These are phyloP conservation scores for Arthromyces matolae DNA, from an alignment of 768 basidiomycete genomes.

Conservation along the genomic window DNA sequence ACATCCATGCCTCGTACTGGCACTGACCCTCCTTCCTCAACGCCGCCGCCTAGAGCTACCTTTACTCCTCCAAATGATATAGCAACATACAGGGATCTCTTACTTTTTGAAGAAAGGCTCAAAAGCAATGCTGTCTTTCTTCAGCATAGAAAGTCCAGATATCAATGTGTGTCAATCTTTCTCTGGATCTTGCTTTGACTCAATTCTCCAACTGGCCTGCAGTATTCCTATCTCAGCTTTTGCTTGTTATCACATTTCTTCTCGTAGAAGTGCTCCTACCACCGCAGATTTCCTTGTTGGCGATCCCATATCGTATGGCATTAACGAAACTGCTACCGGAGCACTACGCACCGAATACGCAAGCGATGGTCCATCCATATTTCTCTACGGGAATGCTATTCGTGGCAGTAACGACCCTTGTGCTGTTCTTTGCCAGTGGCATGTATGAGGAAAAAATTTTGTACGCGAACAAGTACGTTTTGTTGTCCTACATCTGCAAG, in stretches of 20 bases:
- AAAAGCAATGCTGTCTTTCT: conserved; percentile 87
- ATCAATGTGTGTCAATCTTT: conserved; percentile 58
- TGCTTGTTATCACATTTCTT: conserved; percentile 66
- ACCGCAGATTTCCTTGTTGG: conserved; percentile 58
- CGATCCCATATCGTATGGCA: conserved; percentile 54
- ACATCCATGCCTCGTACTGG: too few relatives aligned
- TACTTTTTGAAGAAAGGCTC: conserved; percentile 94
- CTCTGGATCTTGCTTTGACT: background rate
- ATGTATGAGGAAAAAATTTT: conserved; percentile 96
- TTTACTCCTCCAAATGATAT: conserved; percentile 64
- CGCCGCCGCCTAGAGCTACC: too few relatives aligned
- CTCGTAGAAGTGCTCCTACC: conserved; percentile 71
- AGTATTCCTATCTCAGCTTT: conserved; percentile 77
- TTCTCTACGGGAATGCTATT: conserved; percentile 77
- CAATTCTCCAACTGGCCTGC: background rate
- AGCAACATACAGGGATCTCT: conserved; percentile 81
- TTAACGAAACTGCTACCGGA: conserved; percentile 51
- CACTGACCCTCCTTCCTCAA: too few relatives aligned
- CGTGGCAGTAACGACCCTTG: conserved; percentile 84
- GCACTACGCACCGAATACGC: conserved; percentile 36
- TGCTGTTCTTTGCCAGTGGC: conserved; percentile 94
- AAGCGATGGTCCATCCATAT: conserved; percentile 64
- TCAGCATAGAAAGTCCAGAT: conserved; percentile 74
- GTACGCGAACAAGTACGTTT: conserved; percentile 82
- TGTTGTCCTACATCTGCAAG: background rate